Evolutionary conservation across 129 eudicot species (phyloP).

Genomic region (Centaurea solstitialis): DNA sequence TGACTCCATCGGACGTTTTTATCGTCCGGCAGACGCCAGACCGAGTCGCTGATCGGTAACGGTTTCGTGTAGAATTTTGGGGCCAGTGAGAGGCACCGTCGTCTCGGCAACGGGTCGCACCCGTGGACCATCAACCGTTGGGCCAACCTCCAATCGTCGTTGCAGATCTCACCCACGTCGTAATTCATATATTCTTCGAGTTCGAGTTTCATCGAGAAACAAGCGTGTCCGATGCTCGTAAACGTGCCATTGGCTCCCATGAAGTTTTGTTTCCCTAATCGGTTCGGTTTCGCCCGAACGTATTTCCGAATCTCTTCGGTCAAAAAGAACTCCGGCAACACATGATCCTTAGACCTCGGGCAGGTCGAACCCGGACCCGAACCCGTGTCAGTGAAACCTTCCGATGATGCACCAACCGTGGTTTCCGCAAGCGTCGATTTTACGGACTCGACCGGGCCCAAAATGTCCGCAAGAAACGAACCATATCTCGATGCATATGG

Average conservation of each 20-base stretch:
- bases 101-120: conserved; percentile 78
- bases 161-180: conserved; percentile 74
- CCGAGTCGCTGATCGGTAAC: conserved; percentile 46
- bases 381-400: neutral
- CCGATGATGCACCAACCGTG: conserved; percentile 3
- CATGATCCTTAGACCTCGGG: conserved; percentile 12
- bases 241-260: conserved; percentile 86
- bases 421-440: conserved; percentile 16
- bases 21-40: conserved; percentile 66
- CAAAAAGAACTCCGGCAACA: conserved; percentile 47
- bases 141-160: conserved; percentile 79
- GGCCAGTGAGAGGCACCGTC: conserved; percentile 57
- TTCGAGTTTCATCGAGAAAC: conserved; percentile 63
- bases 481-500: conserved; percentile 28
- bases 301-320: conserved; percentile 74
- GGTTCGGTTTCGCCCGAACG: conserved; percentile 64
- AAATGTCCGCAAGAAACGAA: conserved; percentile 60
- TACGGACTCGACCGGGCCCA: conserved; percentile 47
- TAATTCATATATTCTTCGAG: conserved; percentile 83
- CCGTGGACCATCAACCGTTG: conserved; percentile 77
- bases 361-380: neutral
- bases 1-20: conserved; percentile 70
- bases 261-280: conserved; percentile 65
- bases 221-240: conserved; percentile 73
- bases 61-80: conserved; percentile 62